Evolutionary conservation across 192 early-diverging fungal species (phyloP).

Genomic region (Rhizophagus sp.): DNA sequence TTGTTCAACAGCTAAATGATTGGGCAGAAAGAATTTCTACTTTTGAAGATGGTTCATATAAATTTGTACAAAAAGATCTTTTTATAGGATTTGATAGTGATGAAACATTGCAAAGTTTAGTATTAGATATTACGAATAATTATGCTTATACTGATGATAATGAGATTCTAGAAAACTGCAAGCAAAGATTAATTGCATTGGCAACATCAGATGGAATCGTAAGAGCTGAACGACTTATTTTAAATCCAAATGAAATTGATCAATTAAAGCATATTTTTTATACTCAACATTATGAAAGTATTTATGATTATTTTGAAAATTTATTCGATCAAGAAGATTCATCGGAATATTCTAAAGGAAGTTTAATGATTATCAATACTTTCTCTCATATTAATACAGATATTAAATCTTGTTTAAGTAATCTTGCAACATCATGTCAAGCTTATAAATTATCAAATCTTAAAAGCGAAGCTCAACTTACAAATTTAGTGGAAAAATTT

Average conservation of each 20-base stretch:
- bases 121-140: constrained; percentile 1
- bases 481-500: constrained; percentile 5
- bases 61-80: neutral
- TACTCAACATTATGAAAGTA: neutral
- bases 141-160: neutral
- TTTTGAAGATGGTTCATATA: neutral
- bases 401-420: neutral
- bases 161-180: constrained; percentile 16
- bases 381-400: constrained; percentile 23
- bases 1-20: neutral
- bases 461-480: neutral
- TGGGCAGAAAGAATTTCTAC: constrained; percentile 17
- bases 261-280: constrained; percentile 16
- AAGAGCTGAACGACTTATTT: constrained; percentile 3
- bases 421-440: neutral
- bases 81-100: constrained; percentile 28
- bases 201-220: constrained; percentile 24
- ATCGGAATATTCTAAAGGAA: neutral
- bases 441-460: constrained; percentile 9
- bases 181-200: constrained; percentile 8
- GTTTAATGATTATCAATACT: constrained; percentile 11
- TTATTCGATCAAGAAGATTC: neutral
- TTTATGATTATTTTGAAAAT: neutral
- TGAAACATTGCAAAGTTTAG: constrained; percentile 29
- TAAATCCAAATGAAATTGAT: neutral